Conservation (phyloP, 176 grass and related monocot genomes). For the Elymus sibiricus region DNA sequence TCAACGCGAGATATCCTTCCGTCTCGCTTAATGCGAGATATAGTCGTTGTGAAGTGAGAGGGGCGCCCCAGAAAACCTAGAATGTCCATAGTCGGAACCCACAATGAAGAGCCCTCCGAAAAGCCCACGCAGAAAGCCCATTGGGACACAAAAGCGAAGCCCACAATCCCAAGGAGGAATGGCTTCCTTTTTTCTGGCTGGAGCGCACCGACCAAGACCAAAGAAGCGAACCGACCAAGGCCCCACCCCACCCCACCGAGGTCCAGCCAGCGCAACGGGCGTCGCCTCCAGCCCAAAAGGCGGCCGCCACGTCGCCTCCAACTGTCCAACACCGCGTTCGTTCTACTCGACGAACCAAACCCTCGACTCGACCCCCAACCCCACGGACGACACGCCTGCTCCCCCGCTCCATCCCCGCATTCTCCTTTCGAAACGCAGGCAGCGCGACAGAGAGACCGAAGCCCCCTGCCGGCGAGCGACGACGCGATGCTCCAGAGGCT, state of each 20-base stretch:
- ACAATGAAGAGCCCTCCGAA: too few relatives aligned
- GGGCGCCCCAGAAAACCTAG: too few relatives aligned
- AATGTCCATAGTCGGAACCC: too few relatives aligned
- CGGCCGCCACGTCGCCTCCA: constrained; percentile 8
- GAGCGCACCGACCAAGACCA: constrained; percentile 8
- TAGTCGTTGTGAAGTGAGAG: too few relatives aligned
- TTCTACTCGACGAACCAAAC: not conserved
- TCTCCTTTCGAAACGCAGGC: constrained; percentile 24
- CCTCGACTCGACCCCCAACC: not conserved
- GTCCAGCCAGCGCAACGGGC: constrained; percentile 24
- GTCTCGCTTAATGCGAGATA: too few relatives aligned
- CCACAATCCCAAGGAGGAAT: not conserved
- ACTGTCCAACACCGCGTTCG: not conserved
- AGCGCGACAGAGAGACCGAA: too few relatives aligned
- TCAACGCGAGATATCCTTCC: too few relatives aligned
- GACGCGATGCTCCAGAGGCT: constrained; percentile 70
- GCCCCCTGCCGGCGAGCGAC: constrained; percentile 1
- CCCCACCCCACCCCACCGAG: not conserved
- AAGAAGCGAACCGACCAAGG: not conserved
- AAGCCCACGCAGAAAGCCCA: too few relatives aligned
- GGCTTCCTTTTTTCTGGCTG: not conserved
- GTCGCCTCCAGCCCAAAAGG: not conserved
- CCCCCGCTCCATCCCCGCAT: constrained; percentile 21
- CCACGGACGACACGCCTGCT: not conserved
- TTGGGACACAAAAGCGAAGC: too few relatives aligned